Percentiles rank a stretch among this genome's conserved stretches.
Conservation (phyloP, 371 early-diverging fungal genomes). For the Capniomyces stellatus region DNA sequence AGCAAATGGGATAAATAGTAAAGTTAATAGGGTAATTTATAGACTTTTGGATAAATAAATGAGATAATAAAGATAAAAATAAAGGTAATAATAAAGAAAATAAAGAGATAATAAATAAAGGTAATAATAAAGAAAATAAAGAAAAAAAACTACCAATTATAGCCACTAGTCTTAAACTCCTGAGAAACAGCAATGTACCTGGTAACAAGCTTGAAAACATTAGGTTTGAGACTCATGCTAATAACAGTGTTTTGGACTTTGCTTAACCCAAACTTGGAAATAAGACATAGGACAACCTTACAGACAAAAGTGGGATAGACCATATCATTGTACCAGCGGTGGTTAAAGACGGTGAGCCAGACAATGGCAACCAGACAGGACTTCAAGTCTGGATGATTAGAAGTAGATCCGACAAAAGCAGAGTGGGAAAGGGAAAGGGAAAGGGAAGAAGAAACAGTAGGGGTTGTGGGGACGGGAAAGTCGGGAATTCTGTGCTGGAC, state of each 20-base stretch:
- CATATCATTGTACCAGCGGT: conserved; percentile 68
- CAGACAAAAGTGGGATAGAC: conserved; percentile 84
- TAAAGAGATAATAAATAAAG: conserved; percentile 1
- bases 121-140: neutral
- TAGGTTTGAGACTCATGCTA: conserved; percentile 65
- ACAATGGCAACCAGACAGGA: conserved; percentile 60
- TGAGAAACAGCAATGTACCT: conserved; percentile 64
- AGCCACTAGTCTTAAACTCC: conserved; percentile 67
- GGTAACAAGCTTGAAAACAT: conserved; percentile 56
- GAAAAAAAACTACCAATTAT: conserved; percentile 29
- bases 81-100: neutral
- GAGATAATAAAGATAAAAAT: neutral
- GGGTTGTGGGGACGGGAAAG: too few species aligned
- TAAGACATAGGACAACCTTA: conserved; percentile 55
- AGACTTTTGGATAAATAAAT: neutral
- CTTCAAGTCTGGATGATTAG: conserved; percentile 31
- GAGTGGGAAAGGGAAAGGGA: conserved; percentile 7
- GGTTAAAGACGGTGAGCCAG: conserved; percentile 58
- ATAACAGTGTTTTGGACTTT: conserved; percentile 79
- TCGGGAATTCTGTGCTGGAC: too few species aligned
- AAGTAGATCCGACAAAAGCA: neutral
- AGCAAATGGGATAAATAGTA: too few species aligned
- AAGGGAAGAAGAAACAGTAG: neutral
- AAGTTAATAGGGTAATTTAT: too few species aligned
- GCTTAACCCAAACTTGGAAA: conserved; percentile 64